A percentile compares a stretch with the other conserved stretches of the same genome.
These are phyloP conservation scores for Saururus chinensis DNA, from an alignment of 164 flowering plant species.

Conservation along the genomic window DNA sequence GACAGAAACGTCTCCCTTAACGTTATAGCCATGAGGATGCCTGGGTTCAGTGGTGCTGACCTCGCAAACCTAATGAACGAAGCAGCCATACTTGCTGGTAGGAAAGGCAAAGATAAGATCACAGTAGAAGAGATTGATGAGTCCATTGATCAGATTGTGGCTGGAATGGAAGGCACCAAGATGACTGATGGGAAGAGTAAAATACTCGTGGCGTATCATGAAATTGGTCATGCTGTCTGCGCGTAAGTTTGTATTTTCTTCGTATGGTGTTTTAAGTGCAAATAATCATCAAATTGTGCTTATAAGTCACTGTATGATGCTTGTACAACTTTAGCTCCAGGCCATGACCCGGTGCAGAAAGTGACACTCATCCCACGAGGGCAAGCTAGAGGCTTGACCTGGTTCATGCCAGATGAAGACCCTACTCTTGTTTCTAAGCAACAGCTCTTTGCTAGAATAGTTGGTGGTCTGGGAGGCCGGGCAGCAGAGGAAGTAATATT, in stretches of 20 bases:
- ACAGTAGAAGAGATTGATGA: slow-evolving; percentile 56
- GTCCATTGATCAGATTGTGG: slow-evolving; percentile 62
- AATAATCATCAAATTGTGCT: too few species aligned
- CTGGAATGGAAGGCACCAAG: slow-evolving; percentile 75
- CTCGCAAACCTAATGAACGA: slow-evolving; percentile 76
- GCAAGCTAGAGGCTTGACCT: slow-evolving; percentile 70
- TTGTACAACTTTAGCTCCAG: slow-evolving; percentile 49
- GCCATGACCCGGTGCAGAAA: slow-evolving; percentile 69
- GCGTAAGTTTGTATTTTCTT: slow-evolving; percentile 28
- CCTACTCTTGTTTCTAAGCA: slow-evolving; percentile 51
- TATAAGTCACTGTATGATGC: background rate
- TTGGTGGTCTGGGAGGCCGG: slow-evolving; percentile 69
- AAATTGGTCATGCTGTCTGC: slow-evolving; percentile 68
- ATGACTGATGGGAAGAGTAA: slow-evolving; percentile 81
- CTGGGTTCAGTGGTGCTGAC: slow-evolving; percentile 78
- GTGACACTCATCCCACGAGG: slow-evolving; percentile 61
- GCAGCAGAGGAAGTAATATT: slow-evolving; percentile 71
- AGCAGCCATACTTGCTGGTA: slow-evolving; percentile 75
- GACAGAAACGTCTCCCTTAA: slow-evolving; percentile 41
- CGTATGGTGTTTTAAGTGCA: too few species aligned
- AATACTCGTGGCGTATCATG: slow-evolving; percentile 69
- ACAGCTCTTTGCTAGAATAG: slow-evolving; percentile 60
- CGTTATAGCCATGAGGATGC: slow-evolving; percentile 63
- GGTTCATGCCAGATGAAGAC: slow-evolving; percentile 67
- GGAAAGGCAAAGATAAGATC: slow-evolving; percentile 58